A percentile compares a stretch with the other conserved stretches of the same genome.
phyloP scores from a whole-genome alignment of 1,284 basidiomycete species.

The Melampsora americana region DNA sequence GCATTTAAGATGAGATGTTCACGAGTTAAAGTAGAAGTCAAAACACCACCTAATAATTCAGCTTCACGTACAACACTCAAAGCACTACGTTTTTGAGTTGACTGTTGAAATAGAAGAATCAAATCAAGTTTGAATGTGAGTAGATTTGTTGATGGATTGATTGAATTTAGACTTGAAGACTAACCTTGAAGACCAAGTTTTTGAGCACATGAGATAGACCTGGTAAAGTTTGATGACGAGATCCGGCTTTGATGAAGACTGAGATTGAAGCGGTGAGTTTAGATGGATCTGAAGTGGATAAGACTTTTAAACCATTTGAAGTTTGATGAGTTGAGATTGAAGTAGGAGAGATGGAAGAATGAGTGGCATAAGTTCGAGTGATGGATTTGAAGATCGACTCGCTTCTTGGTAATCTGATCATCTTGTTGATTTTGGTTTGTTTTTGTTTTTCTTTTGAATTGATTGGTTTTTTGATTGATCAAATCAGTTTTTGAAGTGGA shows the following conservation, averaged over 20 bases:
- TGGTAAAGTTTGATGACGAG: constrained; percentile 75
- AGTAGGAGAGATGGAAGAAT: neutral
- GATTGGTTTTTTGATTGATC: too few relatives aligned
- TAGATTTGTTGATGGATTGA: too few relatives aligned
- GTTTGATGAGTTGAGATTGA: constrained; percentile 7
- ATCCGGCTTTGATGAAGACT: constrained; percentile 84
- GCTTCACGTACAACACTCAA: constrained; percentile 86
- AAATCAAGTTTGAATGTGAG: neutral
- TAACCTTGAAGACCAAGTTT: constrained; percentile 95
- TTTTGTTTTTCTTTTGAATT: too few relatives aligned
- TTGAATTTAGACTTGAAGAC: too few relatives aligned
- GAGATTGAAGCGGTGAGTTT: constrained; percentile 74
- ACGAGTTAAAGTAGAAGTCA: constrained; percentile 77
- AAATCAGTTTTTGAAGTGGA: too few relatives aligned
- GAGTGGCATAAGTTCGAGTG: constrained; percentile 15
- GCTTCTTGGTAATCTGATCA: neutral
- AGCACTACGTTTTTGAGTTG: constrained; percentile 77
- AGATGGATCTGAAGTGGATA: constrained; percentile 70
- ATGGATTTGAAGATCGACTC: neutral
- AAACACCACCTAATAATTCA: constrained; percentile 88
- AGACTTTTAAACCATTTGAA: neutral
- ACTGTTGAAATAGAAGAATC: constrained; percentile 58
- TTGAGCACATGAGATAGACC: constrained; percentile 87
- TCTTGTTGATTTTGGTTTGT: too few relatives aligned
- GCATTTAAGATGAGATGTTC: constrained; percentile 90